Evolutionary conservation across 148 eudicot species (phyloP).

Genomic region (Beta vulgaris): DNA sequence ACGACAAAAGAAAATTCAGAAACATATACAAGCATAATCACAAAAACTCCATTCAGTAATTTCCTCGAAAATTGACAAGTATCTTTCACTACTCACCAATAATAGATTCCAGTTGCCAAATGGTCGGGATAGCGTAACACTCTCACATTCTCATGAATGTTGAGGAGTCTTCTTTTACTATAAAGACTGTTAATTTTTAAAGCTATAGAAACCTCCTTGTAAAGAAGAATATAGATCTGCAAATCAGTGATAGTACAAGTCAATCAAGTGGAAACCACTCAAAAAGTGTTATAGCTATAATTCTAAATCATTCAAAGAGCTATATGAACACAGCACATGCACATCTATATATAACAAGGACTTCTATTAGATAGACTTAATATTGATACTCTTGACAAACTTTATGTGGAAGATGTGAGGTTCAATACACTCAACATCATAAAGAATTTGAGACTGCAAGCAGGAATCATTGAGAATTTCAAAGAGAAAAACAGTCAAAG

Average conservation of each 20-base stretch:
- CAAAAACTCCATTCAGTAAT: not conserved
- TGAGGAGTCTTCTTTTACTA: slow-evolving; percentile 81
- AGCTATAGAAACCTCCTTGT: slow-evolving; percentile 93
- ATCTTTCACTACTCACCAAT: slow-evolving; percentile 52
- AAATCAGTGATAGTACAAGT: slow-evolving; percentile 15
- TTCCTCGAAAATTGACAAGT: not conserved
- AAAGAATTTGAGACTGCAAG: not conserved
- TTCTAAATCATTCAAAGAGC: not conserved
- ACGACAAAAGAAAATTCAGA: not conserved
- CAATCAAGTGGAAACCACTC: slow-evolving; percentile 7
- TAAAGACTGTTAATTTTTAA: slow-evolving; percentile 89
- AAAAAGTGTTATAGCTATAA: not conserved
- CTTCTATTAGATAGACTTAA: not conserved
- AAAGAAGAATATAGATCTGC: slow-evolving; percentile 94
- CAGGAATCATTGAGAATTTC: not conserved
- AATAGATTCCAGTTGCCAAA: slow-evolving; percentile 75
- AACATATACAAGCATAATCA: not conserved
- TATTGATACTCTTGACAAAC: no score
- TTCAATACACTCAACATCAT: not conserved
- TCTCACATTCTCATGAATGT: slow-evolving; percentile 89
- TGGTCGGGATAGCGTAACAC: slow-evolving; percentile 96
- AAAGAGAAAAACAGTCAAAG: not conserved
- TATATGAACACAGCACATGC: not conserved
- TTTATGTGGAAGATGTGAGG: not conserved
- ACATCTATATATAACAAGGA: not conserved